Evolutionary conservation across 148 eudicot genomes (phyloP), one percentile per base, ranked within the genome.

Genomic region (Camellia granthamiana): DNA sequence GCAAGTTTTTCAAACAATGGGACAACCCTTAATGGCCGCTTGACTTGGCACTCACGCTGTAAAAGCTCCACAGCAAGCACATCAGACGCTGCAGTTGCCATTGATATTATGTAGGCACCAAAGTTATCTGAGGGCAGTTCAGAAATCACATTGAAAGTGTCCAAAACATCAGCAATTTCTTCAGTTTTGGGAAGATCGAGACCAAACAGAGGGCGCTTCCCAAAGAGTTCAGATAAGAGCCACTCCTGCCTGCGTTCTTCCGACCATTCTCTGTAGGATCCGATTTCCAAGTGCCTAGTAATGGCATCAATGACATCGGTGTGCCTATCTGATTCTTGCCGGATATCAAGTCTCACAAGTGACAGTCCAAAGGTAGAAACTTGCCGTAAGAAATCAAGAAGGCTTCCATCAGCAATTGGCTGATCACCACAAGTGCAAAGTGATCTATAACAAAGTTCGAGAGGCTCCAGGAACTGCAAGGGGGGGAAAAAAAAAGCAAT

Each of bases 281-380:
- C 97, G 3, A 95, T 87, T 23, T 78, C 91, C 44, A 95, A 82
- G 85, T 95, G 97, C 63, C 77, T 77, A 14, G 98, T 95, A 42
- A 95, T 89, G 63, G 96, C 92, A 61, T 95, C 97, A 69, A 93
- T 83, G 72, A 95, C 97, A 83, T 95, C 96, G 41, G 97, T 89
- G 88, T 93, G 98, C 79, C 93, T 81, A 3, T 95, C 97, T n/a
- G 98, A 93, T 80, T 95, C 98, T 85, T 95, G 98, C 81, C 98
- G 85, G 43, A 95, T 93, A 84, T 95, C 96, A 76, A 95, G 98
- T 81, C 88, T 88, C 70, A 95, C 98, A 76, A 95, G 95, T 15
- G 94, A 93, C 76, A 95, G 96, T 64, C 98, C 97, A 64, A 95
- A 95, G 8, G 98, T 95, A 23, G 98, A 90, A 58, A 95, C 97